These are phyloP conservation scores for Liquidambar formosana DNA, from an alignment of 164 flowering plant genomes.

Conservation along the genomic window DNA sequence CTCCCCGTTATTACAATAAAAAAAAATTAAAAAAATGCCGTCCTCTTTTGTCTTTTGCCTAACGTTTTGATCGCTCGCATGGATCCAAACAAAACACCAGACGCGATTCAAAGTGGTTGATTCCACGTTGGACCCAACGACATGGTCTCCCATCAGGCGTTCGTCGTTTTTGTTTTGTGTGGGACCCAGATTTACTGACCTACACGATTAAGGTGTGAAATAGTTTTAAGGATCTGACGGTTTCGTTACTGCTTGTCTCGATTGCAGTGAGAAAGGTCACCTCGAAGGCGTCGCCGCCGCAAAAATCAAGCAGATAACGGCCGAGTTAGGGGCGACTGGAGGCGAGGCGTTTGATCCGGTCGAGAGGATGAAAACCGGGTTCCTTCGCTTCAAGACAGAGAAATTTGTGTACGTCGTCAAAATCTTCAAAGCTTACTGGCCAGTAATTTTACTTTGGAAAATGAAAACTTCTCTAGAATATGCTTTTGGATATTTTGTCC, in stretches of 20 bases:
- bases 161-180: too few species aligned
- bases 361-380: slow-evolving; percentile 51
- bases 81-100: too few species aligned
- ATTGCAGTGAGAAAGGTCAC: slow-evolving; percentile 43
- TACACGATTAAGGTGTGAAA: too few species aligned
- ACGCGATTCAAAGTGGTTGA: too few species aligned
- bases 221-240: not conserved
- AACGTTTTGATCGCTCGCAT: too few species aligned
- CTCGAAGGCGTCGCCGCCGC: slow-evolving; percentile 50
- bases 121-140: too few species aligned
- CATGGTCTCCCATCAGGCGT: too few species aligned
- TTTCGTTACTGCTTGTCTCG: not conserved
- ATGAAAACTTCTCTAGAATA: not conserved
- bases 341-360: slow-evolving; percentile 34
- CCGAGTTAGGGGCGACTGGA: slow-evolving; percentile 38
- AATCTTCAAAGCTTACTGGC: not conserved
- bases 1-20: too few species aligned
- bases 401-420: slow-evolving; percentile 49
- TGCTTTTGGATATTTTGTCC: not conserved
- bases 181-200: too few species aligned
- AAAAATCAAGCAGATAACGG: slow-evolving; percentile 52
- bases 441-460: not conserved
- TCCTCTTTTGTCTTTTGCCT: too few species aligned
- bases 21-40: too few species aligned
- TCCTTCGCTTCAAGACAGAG: slow-evolving; percentile 51